Percentiles rank a stretch among this genome's conserved stretches.
phyloP scores from a whole-genome alignment of 2,329 filamentous ascomycete species.

The Sporothrix mexicana region DNA sequence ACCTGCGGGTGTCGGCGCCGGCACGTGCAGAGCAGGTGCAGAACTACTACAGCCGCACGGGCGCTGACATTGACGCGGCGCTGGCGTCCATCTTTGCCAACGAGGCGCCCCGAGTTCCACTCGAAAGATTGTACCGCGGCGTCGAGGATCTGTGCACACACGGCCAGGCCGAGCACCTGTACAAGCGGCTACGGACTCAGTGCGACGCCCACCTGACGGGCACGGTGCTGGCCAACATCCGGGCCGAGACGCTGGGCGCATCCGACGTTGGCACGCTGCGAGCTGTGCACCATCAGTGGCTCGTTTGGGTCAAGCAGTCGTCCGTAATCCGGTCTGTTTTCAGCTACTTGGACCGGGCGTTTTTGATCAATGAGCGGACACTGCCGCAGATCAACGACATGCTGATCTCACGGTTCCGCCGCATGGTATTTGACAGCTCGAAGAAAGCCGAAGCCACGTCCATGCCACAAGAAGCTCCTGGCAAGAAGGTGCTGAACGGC shows the following conservation, averaged over 20 bases:
- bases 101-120: slow-evolving; percentile 68
- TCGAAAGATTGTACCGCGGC: slow-evolving; percentile 87
- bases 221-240: slow-evolving; percentile 62
- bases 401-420: slow-evolving; percentile 76
- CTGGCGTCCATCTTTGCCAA: slow-evolving; percentile 75
- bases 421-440: slow-evolving; percentile 54
- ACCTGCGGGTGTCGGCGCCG: slow-evolving; percentile 67
- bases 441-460: neutral
- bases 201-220: slow-evolving; percentile 72
- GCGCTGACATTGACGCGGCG: slow-evolving; percentile 74
- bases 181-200: slow-evolving; percentile 66
- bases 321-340: slow-evolving; percentile 86
- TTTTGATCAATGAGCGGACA: slow-evolving; percentile 75
- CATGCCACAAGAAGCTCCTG: slow-evolving; percentile 39
- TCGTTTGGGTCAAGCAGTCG: slow-evolving; percentile 77
- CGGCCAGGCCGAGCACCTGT: slow-evolving; percentile 71
- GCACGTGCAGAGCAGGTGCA: slow-evolving; percentile 64
- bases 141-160: slow-evolving; percentile 91
- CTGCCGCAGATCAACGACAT: slow-evolving; percentile 79
- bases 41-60: slow-evolving; percentile 77
- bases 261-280: slow-evolving; percentile 69
- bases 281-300: slow-evolving; percentile 66
- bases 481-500: slow-evolving; percentile 56
- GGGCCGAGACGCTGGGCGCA: slow-evolving; percentile 54
- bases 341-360: slow-evolving; percentile 91